These are phyloP conservation scores for Pyrenophora graminea DNA, from an alignment of 2,329 filamentous ascomycete genomes.

Conservation along the genomic window DNA sequence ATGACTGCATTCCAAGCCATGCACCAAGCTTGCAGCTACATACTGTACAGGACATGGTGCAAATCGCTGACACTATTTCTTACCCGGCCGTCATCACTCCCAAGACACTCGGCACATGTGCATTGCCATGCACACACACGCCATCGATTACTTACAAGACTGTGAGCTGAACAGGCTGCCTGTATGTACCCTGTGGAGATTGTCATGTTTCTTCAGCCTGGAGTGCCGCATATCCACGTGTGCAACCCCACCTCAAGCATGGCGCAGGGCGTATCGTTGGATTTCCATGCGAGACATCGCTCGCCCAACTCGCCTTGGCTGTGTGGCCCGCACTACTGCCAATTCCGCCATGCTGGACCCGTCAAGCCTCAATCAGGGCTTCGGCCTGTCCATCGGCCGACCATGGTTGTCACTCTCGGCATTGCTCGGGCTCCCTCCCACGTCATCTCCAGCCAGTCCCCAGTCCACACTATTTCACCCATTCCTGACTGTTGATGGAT, in stretches of 20 bases:
- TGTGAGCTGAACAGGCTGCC: slow-evolving; percentile 1
- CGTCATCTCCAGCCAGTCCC: slow-evolving; percentile 4
- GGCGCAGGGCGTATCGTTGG: slow-evolving; percentile 18
- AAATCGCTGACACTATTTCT: slow-evolving; percentile 1
- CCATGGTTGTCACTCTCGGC: slow-evolving; percentile 18
- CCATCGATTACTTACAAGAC: slow-evolving; percentile 21
- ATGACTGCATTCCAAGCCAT: slow-evolving; percentile 12
- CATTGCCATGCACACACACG: slow-evolving; percentile 9
- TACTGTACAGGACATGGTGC: too few relatives aligned
- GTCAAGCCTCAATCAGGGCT: slow-evolving; percentile 2
- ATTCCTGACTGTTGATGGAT: neutral
- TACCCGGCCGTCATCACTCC: slow-evolving; percentile 15
- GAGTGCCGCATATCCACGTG: slow-evolving; percentile 31
- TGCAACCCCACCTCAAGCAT: slow-evolving; percentile 26
- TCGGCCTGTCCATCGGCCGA: slow-evolving; percentile 20
- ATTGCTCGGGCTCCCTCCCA: slow-evolving; percentile 5
- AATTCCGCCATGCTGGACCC: slow-evolving; percentile 31
- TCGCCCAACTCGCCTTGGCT: slow-evolving; percentile 32
- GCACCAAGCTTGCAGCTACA: slow-evolving; percentile 6
- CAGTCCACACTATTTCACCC: neutral
- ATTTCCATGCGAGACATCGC: slow-evolving; percentile 40
- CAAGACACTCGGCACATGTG: slow-evolving; percentile 20
- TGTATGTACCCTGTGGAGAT: slow-evolving; percentile 6
- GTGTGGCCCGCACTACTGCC: slow-evolving; percentile 18
- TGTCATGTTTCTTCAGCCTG: slow-evolving; percentile 19